Percentiles rank a stretch among this genome's conserved stretches.
Evolutionary conservation across 257 asterid species (phyloP).

Genomic region (Osmanthus fragrans): DNA sequence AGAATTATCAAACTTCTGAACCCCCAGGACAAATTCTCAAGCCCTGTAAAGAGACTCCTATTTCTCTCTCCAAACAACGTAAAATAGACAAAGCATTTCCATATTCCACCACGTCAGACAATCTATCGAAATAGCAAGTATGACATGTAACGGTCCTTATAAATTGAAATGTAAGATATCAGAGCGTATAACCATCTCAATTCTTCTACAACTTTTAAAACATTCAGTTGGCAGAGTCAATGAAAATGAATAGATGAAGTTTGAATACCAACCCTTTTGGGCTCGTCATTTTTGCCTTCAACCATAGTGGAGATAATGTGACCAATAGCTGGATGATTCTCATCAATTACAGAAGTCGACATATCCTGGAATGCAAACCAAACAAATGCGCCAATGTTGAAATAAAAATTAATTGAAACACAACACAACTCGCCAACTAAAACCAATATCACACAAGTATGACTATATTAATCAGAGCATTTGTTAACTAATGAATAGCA

Average conservation of each 20-base stretch:
- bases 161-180: neutral
- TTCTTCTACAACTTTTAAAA: constrained; percentile 12
- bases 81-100: neutral
- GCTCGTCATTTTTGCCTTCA: no score
- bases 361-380: no score
- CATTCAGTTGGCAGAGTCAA: constrained; percentile 4
- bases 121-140: neutral
- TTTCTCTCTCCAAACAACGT: neutral
- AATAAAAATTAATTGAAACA: no score
- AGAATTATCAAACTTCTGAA: neutral
- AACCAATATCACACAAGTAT: no score
- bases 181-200: neutral
- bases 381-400: no score
- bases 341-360: no score
- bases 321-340: no score
- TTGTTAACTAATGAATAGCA: neutral
- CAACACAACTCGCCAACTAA: no score
- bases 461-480: constrained; percentile 6
- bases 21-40: neutral
- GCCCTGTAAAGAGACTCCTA: neutral
- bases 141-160: neutral
- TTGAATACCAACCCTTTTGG: constrained; percentile 54
- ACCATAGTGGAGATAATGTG: no score
- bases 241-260: constrained; percentile 13
- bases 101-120: neutral